Evolutionary conservation across 163 green algal genomes (phyloP).

Genomic region (Prototheca cutis): DNA sequence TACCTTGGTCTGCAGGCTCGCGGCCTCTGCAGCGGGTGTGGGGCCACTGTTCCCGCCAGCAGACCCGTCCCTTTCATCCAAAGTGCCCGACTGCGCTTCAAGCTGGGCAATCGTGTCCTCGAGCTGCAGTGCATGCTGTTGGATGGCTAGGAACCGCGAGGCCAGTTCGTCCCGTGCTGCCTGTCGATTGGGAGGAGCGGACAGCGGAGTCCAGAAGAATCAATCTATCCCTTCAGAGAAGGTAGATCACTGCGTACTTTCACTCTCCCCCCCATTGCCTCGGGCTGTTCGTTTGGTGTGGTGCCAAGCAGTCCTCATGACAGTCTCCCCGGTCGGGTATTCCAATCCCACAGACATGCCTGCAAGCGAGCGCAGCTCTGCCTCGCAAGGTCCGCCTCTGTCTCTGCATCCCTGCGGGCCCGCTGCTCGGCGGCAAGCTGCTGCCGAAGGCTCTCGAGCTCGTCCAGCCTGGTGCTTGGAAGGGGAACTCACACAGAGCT

Average conservation of each 20-base stretch:
- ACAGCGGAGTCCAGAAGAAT: too few relatives aligned
- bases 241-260: not conserved
- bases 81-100: not conserved
- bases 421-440: not conserved
- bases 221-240: not conserved
- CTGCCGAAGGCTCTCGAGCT: not conserved
- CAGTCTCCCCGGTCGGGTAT: too few relatives aligned
- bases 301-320: too few relatives aligned
- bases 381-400: not conserved
- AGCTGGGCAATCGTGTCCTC: not conserved
- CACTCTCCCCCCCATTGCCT: not conserved
- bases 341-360: too few relatives aligned
- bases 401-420: not conserved
- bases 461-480: not conserved
- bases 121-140: not conserved
- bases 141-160: not conserved
- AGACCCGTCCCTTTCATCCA: too few relatives aligned
- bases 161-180: not conserved
- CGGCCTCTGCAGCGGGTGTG: not conserved
- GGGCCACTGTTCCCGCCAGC: not conserved
- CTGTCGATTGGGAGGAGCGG: not conserved
- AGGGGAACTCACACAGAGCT: too few relatives aligned
- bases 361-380: too few relatives aligned
- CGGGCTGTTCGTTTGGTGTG: not conserved
- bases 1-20: conserved; percentile 7